Percentiles rank a stretch among this genome's conserved stretches.
phyloP scores from a whole-genome alignment of 345 rosid genomes.

The Psidium guajava region DNA sequence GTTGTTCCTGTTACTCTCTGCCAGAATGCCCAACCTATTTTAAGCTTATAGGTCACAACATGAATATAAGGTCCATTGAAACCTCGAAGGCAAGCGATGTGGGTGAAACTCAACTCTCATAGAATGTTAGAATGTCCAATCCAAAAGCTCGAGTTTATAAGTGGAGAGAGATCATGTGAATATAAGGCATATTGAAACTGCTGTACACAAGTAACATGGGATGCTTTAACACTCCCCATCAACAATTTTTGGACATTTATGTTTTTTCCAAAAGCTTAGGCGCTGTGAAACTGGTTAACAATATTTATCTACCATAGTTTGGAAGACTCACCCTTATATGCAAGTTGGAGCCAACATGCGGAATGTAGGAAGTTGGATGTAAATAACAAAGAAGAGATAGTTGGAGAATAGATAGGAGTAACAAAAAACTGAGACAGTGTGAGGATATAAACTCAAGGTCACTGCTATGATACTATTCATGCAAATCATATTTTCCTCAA shows the following conservation, averaged over 20 bases:
- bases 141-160: background rate
- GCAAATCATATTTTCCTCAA: background rate
- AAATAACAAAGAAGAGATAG: background rate
- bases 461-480: background rate
- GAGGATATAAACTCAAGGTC: background rate
- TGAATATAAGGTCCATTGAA: background rate
- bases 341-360: background rate
- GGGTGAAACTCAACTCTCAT: background rate
- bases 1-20: background rate
- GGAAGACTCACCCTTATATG: background rate
- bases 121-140: background rate
- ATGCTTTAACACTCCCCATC: background rate
- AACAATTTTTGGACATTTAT: background rate
- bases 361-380: background rate
- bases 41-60: background rate
- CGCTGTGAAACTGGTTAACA: background rate
- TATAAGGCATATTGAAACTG: background rate
- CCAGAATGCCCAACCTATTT: background rate
- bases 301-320: background rate
- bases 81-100: background rate
- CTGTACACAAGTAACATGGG: background rate
- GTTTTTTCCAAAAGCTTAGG: background rate
- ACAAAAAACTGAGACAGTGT: background rate
- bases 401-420: background rate
- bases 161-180: background rate